Percentiles rank a stretch among this genome's conserved stretches.
These are phyloP conservation scores for Staphylotrichum tortipilum DNA, from an alignment of 495 filamentous ascomycete genomes.

Conservation along the genomic window DNA sequence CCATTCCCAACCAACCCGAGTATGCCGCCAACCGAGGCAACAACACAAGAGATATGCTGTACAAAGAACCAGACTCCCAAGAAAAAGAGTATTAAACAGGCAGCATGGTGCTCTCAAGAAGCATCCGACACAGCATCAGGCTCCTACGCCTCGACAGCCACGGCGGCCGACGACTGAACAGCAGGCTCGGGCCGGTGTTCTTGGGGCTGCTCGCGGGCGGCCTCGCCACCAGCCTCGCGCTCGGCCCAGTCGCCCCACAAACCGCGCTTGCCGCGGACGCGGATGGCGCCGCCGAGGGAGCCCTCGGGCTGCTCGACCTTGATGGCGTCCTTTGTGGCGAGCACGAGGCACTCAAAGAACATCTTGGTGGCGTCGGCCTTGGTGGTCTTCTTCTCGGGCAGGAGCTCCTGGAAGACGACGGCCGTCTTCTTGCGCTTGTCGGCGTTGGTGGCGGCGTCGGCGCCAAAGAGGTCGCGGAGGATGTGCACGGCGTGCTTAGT, in stretches of 20 bases:
- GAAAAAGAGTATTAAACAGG: constrained; percentile 1
- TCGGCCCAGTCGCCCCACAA: constrained; percentile 97
- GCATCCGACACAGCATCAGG: neutral
- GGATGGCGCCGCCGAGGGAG: constrained; percentile 63
- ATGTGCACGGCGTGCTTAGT: constrained; percentile 95
- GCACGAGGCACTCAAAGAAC: constrained; percentile 94
- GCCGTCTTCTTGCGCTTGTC: constrained; percentile 64
- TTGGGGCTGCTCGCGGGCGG: constrained; percentile 31
- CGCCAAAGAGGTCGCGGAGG: constrained; percentile 76
- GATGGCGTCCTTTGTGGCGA: constrained; percentile 96
- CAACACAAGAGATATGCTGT: constrained; percentile 11
- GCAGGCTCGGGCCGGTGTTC: constrained; percentile 23
- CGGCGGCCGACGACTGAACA: constrained; percentile 23
- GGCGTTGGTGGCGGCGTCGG: constrained; percentile 48
- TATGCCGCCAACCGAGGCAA: neutral
- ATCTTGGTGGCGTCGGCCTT: constrained; percentile 93
- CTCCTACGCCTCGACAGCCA: constrained; percentile 19
- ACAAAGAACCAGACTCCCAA: constrained; percentile 8
- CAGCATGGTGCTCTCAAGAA: neutral
- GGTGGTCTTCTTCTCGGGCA: constrained; percentile 68
- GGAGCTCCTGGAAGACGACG: constrained; percentile 84
- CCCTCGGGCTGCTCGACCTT: constrained; percentile 86
- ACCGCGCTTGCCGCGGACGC: constrained; percentile 77
- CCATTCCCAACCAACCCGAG: neutral
- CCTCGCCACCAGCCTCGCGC: constrained; percentile 58